Evolutionary conservation across 1,284 basidiomycete genomes (phyloP).

Genomic region (Heliocybe sulcata): DNA sequence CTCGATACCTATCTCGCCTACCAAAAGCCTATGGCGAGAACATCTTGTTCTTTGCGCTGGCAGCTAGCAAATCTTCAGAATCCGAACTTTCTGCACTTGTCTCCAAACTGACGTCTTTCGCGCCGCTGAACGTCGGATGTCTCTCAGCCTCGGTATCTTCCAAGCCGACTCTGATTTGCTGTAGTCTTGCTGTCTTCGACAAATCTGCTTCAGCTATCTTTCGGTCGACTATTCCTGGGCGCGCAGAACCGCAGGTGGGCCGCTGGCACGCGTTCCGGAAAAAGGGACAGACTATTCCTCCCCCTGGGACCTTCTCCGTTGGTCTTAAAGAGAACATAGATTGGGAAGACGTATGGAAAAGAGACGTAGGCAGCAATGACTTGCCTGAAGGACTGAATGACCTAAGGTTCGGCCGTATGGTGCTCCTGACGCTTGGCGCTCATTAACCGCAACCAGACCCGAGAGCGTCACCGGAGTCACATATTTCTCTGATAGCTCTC

Average conservation of each 20-base stretch:
- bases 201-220: neutral
- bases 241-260: slow-evolving; percentile 1
- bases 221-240: slow-evolving; percentile 3
- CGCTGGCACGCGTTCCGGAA: slow-evolving; percentile 4
- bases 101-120: neutral
- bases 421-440: neutral
- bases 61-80: neutral
- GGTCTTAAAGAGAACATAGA: neutral
- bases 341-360: slow-evolving; percentile 2
- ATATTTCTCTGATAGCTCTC: slow-evolving; percentile 55
- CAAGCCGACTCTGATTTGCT: neutral
- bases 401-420: neutral
- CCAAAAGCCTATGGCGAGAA: neutral
- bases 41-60: slow-evolving; percentile 2
- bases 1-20: neutral
- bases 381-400: neutral
- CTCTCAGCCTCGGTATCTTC: neutral
- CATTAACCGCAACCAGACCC: slow-evolving; percentile 19
- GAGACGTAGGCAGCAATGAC: neutral
- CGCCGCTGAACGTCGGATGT: neutral
- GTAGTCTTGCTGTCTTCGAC: slow-evolving; percentile 1
- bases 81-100: slow-evolving; percentile 1
- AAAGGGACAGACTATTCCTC: neutral
- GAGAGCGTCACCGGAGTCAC: slow-evolving; percentile 41
- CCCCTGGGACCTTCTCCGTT: neutral